These are phyloP conservation scores for Epichloe coenophiala DNA, from an alignment of 2,329 filamentous ascomycete genomes.

Conservation along the genomic window DNA sequence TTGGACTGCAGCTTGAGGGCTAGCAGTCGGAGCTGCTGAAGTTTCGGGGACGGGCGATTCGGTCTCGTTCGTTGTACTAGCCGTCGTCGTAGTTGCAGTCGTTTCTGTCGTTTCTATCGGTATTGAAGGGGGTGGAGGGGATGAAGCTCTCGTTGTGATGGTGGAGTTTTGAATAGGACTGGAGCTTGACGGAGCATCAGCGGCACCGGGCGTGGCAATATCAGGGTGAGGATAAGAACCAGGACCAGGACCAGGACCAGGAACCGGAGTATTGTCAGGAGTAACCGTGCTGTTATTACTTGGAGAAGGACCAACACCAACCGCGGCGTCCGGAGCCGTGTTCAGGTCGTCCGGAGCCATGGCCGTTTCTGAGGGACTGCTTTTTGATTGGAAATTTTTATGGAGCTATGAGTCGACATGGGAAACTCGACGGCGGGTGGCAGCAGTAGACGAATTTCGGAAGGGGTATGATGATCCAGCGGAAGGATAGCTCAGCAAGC, in stretches of 20 bases:
- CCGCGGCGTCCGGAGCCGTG: conserved; percentile 17
- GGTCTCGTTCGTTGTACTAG: neutral
- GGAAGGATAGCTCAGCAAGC: neutral
- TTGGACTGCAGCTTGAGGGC: conserved; percentile 2
- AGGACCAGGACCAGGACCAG: conserved; percentile 5
- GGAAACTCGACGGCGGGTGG: conserved; percentile 12
- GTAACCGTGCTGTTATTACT: conserved; percentile 10
- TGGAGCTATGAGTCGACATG: conserved; percentile 22
- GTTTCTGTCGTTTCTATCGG: conserved; percentile 1
- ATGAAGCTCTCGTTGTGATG: neutral
- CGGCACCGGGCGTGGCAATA: conserved; percentile 3
- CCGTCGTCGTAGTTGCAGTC: neutral
- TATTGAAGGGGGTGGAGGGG: conserved; percentile 3
- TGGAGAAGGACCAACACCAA: conserved; percentile 13
- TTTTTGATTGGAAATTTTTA: conserved; percentile 25
- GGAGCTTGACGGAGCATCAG: conserved; percentile 7
- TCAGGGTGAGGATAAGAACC: neutral
- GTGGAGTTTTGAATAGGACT: conserved; percentile 2
- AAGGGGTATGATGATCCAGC: conserved; percentile 2
- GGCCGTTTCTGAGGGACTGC: conserved; percentile 5
- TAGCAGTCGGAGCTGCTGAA: neutral
- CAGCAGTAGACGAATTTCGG: conserved; percentile 2
- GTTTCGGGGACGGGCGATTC: neutral
- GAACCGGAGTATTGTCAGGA: conserved; percentile 9
- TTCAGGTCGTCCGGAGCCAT: conserved; percentile 17